These are phyloP conservation scores for Hemileccinum rubropunctum DNA, from an alignment of 768 basidiomycete genomes.

Conservation along the genomic window DNA sequence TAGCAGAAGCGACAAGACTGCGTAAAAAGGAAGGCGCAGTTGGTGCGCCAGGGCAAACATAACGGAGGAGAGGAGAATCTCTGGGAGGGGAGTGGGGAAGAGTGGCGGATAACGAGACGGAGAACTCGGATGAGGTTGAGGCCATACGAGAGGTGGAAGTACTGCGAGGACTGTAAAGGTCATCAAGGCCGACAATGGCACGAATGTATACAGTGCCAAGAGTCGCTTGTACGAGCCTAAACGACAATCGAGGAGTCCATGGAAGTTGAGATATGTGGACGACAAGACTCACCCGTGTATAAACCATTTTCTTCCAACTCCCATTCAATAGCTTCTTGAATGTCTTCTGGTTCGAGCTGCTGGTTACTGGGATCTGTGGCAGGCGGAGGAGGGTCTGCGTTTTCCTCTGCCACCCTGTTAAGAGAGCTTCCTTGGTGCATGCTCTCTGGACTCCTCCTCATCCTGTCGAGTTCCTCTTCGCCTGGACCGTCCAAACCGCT, in stretches of 20 bases:
- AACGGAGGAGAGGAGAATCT: slow-evolving; percentile 57
- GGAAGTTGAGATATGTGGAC: background rate
- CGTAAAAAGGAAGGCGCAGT: slow-evolving; percentile 32
- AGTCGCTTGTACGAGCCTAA: slow-evolving; percentile 63
- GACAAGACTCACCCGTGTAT: slow-evolving; percentile 41
- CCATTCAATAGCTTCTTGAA: slow-evolving; percentile 45
- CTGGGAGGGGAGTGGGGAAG: slow-evolving; percentile 64
- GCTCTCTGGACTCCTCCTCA: slow-evolving; percentile 36
- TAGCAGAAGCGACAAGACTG: slow-evolving; percentile 33
- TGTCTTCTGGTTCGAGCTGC: slow-evolving; percentile 30
- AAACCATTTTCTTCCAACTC: slow-evolving; percentile 48
- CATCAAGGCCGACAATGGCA: slow-evolving; percentile 52
- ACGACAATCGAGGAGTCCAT: slow-evolving; percentile 2
- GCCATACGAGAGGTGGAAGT: slow-evolving; percentile 51
- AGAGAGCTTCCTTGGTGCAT: slow-evolving; percentile 28
- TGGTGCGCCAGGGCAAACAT: slow-evolving; percentile 42
- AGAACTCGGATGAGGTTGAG: slow-evolving; percentile 33
- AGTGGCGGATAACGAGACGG: slow-evolving; percentile 43
- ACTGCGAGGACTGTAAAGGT: slow-evolving; percentile 49
- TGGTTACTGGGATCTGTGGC: slow-evolving; percentile 10
- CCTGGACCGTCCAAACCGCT: slow-evolving; percentile 27
- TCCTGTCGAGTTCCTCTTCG: slow-evolving; percentile 23
- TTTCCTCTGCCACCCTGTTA: slow-evolving; percentile 40
- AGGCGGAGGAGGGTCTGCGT: slow-evolving; percentile 6
- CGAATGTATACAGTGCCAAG: slow-evolving; percentile 54